These are phyloP conservation scores for Apiotrichum domesticum DNA, from an alignment of 1,284 basidiomycete genomes.

Conservation along the genomic window DNA sequence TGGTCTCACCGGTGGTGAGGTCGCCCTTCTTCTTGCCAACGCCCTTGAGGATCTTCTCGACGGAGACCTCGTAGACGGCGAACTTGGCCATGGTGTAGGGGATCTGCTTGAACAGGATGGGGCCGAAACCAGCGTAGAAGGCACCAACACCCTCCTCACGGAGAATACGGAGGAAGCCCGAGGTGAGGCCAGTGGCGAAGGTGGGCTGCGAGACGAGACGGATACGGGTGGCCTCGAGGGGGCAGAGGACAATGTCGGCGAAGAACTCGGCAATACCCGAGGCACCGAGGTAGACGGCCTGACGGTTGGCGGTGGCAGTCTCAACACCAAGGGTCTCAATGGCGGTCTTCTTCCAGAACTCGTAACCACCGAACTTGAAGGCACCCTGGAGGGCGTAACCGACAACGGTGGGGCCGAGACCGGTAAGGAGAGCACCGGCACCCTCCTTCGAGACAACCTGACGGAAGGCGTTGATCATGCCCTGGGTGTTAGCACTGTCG, in stretches of 20 bases:
- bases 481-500: constrained; percentile 43
- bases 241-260: constrained; percentile 66
- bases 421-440: constrained; percentile 81
- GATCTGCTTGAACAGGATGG: constrained; percentile 55
- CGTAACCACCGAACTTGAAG: constrained; percentile 93
- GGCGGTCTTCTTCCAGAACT: constrained; percentile 89
- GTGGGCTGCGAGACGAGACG: constrained; percentile 54
- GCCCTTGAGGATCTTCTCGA: constrained; percentile 50
- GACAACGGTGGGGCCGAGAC: constrained; percentile 82
- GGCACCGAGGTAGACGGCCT: constrained; percentile 86
- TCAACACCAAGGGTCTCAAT: constrained; percentile 82
- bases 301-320: constrained; percentile 77
- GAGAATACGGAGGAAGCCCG: constrained; percentile 54
- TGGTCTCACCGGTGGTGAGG: constrained; percentile 44
- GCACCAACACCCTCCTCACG: constrained; percentile 51
- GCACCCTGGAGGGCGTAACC: constrained; percentile 95
- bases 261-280: constrained; percentile 93
- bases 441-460: constrained; percentile 78
- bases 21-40: constrained; percentile 51
- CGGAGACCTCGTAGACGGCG: constrained; percentile 50
- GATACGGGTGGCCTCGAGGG: constrained; percentile 56
- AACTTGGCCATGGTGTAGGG: constrained; percentile 56
- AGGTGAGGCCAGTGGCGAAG: constrained; percentile 52
- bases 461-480: constrained; percentile 65
- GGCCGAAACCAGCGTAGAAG: constrained; percentile 56